These are phyloP conservation scores for Erythrophleum fordii DNA, from an alignment of 306 rosid genomes.

Conservation along the genomic window DNA sequence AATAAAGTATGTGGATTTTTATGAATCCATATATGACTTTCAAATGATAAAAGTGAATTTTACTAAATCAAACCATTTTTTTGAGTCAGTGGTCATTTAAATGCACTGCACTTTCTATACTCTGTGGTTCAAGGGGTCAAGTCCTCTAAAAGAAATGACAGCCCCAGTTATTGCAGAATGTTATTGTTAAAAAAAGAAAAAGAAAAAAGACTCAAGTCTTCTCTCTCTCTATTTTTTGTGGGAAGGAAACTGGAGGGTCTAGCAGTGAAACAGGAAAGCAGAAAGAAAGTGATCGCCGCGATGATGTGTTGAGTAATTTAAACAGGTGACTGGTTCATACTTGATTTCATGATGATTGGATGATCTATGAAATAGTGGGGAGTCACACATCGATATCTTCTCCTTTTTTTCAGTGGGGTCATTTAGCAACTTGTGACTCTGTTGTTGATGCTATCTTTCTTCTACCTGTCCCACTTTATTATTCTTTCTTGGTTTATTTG, in stretches of 20 bases:
- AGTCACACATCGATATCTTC: slow-evolving; percentile 18
- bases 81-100: no score
- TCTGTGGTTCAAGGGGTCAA: not conserved
- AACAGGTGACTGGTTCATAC: slow-evolving; percentile 61
- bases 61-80: not conserved
- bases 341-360: slow-evolving; percentile 6
- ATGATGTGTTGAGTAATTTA: slow-evolving; percentile 64
- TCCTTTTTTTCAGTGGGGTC: slow-evolving; percentile 14
- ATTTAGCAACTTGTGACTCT: slow-evolving; percentile 1
- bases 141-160: not conserved
- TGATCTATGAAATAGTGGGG: slow-evolving; percentile 13
- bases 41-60: not conserved
- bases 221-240: not conserved
- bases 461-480: slow-evolving; percentile 21
- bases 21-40: not conserved
- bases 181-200: no score
- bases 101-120: slow-evolving; percentile 8
- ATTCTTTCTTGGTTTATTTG: not conserved
- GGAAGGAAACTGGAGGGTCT: slow-evolving; percentile 72
- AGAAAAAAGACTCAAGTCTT: not conserved
- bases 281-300: slow-evolving; percentile 70
- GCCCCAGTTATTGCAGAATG: slow-evolving; percentile 28
- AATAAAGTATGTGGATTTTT: not conserved
- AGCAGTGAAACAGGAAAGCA: slow-evolving; percentile 57
- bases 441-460: slow-evolving; percentile 13